Base-by-base conservation (phyloP, 2,329 filamentous ascomycete genomes). In the Claviceps spartinae region DNA sequence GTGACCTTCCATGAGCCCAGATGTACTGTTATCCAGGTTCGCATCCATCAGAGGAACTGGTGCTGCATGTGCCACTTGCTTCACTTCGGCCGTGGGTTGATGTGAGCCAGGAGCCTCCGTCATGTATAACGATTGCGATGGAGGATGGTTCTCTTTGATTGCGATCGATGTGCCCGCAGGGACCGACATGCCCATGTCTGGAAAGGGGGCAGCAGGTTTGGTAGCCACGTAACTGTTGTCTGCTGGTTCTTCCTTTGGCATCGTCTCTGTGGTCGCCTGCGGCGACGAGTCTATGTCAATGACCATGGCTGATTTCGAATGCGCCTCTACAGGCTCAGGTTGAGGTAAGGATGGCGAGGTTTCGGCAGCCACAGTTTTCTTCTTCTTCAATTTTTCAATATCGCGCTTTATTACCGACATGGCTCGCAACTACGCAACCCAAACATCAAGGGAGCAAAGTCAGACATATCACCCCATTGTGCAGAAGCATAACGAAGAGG, bases 391-490 rank as follows among this genome's bases (percentile, higher is more conserved):
- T 30, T 63, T 57, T 38, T 76, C 73, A 7, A 81, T 67, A 56
- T 82, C 79, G 56, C 79, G 71, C 16, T 71, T 64, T 16, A 82
- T 55, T 14, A 78, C 73, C 2, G 78, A 73, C 60, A 81, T 83
- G 46, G 78, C 76, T 47, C 62, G 59, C 40, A 70, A 61, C 69
- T 71, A 20, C 50, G 9, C 30, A 34, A 34, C 30, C 30, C 38
- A 9, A 16, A 9, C 11, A 20, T 16, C 8, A 36, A 48, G 16
- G 51, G 46, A 45, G 20, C 20, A 38, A 45, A 30, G 4, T 6
- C 37, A 22, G 13, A 5, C 55, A 26, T 4, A 13, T 14, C 11
- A 34, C 30, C 30, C 30, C 30, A 9, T 34, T 34, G 9, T 34
- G 9, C 8, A 34, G 30, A 9, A 11, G 30, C 9, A 11, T 30